Base-by-base conservation (phyloP, 2,329 filamentous ascomycete genomes). In the Dendrostoma leiphaemia region DNA sequence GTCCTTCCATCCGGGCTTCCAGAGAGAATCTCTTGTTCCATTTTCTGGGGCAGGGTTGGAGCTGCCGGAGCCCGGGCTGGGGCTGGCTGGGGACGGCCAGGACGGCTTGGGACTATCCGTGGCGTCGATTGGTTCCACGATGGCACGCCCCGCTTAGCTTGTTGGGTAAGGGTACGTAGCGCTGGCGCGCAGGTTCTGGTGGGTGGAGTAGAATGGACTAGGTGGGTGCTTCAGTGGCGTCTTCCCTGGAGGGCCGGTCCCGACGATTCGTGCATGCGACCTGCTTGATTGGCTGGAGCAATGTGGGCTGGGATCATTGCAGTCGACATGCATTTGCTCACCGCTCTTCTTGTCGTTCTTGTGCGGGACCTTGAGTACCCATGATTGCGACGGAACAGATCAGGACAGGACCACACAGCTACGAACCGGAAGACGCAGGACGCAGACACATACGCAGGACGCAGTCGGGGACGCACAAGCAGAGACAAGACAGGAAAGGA, bases 231-330 rank as follows among this genome's bases (percentile, higher is more conserved):
- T 61, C 60, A 62, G 60, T 57, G 35, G 48, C 38, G 37, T 43
- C 31, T 43, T 32, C 26, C 29, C 54, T 51, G 59, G 56, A 61
- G 53, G 52, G 56, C 58, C 57, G 35, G 48, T 51, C 38, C 37
- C 48, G 48, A 51, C 38, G 48, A 51, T 44, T 51, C 40, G 23
- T 35, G 31, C 48, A 35, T 51, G 48, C 55, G 60, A 48, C 37
- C 50, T 55, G 49, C 44, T 44, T 64, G 57, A 65, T 65, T 65
- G 64, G 64, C 41, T 46, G 46, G 32, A 31, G n/a, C 56, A 48
- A 57, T 58, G 54, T 59, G 61, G 64, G 62, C 64, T 65, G 64
- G 63, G 63, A 57, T 51, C 38, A 45, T 44, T 32, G 48, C 48
- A 34, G 40, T 51, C 48, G 48, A 45, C 48, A 15, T 51, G 48